Evolutionary conservation across 768 basidiomycete species (phyloP), one percentile per base, ranked within the genome.

Genomic region (Trametopsis cervina): DNA sequence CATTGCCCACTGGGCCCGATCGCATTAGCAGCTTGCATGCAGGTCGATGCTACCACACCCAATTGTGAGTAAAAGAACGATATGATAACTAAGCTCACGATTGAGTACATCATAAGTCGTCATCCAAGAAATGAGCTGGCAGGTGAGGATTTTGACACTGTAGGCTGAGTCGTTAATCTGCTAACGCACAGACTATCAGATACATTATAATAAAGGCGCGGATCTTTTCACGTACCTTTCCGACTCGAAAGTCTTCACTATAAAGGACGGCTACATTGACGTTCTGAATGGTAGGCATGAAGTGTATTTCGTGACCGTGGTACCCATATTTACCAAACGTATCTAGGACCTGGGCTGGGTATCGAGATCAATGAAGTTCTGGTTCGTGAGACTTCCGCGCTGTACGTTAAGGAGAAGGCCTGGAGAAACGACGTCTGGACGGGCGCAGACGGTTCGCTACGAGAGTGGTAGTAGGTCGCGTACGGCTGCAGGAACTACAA

Each of bases 1-100:
- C 83, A 87, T 57, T 85, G 83, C 63, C 84, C 85, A 2, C 57
- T 84, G 1, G 83, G 83, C 0, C 85, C 84, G 0, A 76, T 88
- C 24, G 81, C 83, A 0, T 71, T 86, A 20, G 85, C 83, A 4
- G 83, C 83, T 18, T 81, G 78, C 56, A 74, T 85, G 37, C 80
- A 85, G 46, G 72, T 86, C 2, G 83, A 73, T 2, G 68, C 76
- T 27, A 66, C 73, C 20, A 71, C 75, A 10, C 77, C 77, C 2
- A 84, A 85, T 56, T 82, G 82, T 77, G 52, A 54, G 76, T 60
- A 13, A 18, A 44, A 13, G 36, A 18, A 6, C 6, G 22, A 29
- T 40, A 6, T 37, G 33, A 45, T 10, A 11, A 33, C 7, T 18
- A 24, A 23, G 33, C 42, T 5, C 4, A 6, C 36, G 15, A 9